Conservation (phyloP, 352 stramenopile species). For the Saprolegnia parasitica region DNA sequence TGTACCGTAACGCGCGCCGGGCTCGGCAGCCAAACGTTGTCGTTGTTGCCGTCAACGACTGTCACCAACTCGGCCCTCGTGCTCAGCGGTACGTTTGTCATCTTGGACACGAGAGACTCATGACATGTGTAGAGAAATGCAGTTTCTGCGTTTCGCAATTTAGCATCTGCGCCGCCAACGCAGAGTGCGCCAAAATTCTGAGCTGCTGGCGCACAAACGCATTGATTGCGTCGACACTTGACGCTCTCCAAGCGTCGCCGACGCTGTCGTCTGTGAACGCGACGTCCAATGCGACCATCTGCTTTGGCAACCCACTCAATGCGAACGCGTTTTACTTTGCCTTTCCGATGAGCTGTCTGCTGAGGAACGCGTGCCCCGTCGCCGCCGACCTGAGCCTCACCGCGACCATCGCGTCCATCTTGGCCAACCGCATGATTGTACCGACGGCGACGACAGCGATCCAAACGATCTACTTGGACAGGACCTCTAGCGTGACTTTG, state of each 20-base stretch:
- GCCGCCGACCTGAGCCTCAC: neutral
- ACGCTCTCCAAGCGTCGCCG: neutral
- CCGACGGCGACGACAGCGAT: neutral
- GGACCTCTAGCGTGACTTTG: neutral
- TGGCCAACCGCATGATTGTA: conserved; percentile 6
- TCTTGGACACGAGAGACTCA: neutral
- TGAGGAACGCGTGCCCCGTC: neutral
- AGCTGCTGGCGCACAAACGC: neutral
- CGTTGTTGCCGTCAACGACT: neutral
- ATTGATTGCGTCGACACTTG: neutral
- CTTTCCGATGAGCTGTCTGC: neutral
- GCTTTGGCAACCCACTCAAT: neutral
- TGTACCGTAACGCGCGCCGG: neutral
- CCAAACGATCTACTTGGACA: neutral
- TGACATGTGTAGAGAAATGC: neutral
- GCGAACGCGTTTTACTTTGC: neutral
- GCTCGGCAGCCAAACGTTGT: neutral
- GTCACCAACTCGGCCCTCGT: neutral
- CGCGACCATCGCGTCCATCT: neutral
- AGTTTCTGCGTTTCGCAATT: neutral
- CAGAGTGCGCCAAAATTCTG: neutral
- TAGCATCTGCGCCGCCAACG: neutral
- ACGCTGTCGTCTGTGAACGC: neutral
- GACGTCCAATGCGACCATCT: neutral
- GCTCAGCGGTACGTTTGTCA: neutral